Base-by-base conservation (phyloP, 305 asterid species). In the Fraxinus sp. region DNA sequence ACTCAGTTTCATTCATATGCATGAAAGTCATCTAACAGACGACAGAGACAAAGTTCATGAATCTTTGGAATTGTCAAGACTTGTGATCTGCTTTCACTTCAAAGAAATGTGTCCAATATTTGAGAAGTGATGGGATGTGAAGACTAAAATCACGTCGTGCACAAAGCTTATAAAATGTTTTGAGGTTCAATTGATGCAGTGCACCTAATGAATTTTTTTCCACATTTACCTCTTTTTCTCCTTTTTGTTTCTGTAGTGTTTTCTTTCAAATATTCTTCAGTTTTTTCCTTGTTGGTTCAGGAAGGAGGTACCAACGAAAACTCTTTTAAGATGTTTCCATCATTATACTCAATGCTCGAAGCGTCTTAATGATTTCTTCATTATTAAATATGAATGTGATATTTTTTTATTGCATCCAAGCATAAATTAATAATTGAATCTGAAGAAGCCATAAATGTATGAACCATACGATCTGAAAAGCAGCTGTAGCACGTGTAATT, bases 381-480 rank as follows among this genome's bases (percentile, higher is more conserved):
- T 78, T 80, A 76, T 14, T 57, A 20, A 37, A 43, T 41, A 77
- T 35, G 18, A 24, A 79, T 46, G 24, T 16, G 35, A 75, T 28
- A 75, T 18, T 39, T 26, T 26, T 59, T 66, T 46, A 55, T 33
- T 2, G 36, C 49, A 81, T 81, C 14, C 43, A 78, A 64, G 24
- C 30, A 9, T 26, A 79, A 55, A 66, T 59, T 9, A 70, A 30
- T 78, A 28, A 14, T 64, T 28, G 71, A 82, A 49, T 73, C 77
- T 4, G 62, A 78, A 64, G 7, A 85, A 82, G 36, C 75, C 43
- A 74, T 30, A 6, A 8, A 16, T 80, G 16, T 71, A 79, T 22
- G 76, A 75, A 82, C 52, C 78, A 68, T 77, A 35, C 22, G n/a
- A 85, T 79, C 77, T 7, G 41, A 70, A 43, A 75, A 6, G 68